Conservation (phyloP, 495 filamentous ascomycete species). For the Tuber borchii region DNA sequence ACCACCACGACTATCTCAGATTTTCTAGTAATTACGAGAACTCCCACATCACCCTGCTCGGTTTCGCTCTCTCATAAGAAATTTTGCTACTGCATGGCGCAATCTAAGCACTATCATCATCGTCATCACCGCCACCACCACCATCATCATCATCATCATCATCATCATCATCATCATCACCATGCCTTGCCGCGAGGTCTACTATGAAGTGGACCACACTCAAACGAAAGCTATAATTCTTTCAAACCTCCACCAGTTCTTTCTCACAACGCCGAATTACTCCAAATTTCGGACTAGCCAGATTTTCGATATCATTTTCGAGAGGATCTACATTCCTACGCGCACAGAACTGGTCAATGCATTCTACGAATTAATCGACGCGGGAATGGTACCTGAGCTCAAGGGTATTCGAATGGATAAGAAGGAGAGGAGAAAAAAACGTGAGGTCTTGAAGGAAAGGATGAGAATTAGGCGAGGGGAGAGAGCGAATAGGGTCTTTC, state of each 20-base stretch:
- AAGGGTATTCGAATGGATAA: conserved; percentile 11
- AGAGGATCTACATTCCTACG: background rate
- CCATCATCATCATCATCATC: background rate
- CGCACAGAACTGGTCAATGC: background rate
- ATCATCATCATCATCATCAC: background rate
- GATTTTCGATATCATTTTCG: background rate
- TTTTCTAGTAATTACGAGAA: background rate
- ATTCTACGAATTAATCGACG: conserved; percentile 25
- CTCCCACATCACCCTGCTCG: background rate
- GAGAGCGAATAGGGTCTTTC: background rate
- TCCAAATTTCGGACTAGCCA: background rate
- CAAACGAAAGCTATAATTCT: background rate
- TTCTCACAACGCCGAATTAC: background rate
- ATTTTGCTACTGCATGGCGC: background rate
- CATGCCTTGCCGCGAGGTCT: background rate
- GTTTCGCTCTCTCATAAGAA: background rate
- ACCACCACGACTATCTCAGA: background rate
- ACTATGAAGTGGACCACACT: background rate
- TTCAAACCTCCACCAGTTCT: background rate
- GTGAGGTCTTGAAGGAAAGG: background rate
- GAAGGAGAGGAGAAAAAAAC: background rate
- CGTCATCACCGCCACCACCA: background rate
- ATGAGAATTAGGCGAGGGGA: background rate
- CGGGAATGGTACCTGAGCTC: conserved; percentile 15
- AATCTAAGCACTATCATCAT: background rate